Conservation (phyloP, 441 rosid species). For the Bocquillonia castaneifolia region DNA sequence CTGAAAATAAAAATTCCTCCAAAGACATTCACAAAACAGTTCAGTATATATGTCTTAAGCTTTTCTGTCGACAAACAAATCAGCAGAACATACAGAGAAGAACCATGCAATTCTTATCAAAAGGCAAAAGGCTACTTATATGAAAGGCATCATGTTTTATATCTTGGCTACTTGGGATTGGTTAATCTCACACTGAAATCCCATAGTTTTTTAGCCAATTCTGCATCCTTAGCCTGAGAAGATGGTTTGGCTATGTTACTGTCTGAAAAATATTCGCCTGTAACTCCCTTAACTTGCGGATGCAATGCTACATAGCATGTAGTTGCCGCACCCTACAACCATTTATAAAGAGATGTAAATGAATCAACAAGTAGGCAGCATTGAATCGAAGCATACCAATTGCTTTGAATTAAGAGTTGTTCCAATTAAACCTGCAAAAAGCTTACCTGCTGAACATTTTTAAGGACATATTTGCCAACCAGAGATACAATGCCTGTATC, state of each 20-base stretch:
- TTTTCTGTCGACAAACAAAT: no score
- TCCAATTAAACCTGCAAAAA: not conserved
- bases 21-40: no score
- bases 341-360: not conserved
- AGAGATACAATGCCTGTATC: slow-evolving; percentile 13
- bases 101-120: no score
- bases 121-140: no score
- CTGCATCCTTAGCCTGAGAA: slow-evolving; percentile 17
- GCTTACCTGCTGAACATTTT: slow-evolving; percentile 26
- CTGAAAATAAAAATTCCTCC: no score
- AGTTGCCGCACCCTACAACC: slow-evolving; percentile 30
- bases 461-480: slow-evolving; percentile 15
- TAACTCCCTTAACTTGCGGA: slow-evolving; percentile 24
- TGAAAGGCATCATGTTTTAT: no score
- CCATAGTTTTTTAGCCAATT: slow-evolving; percentile 26
- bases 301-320: slow-evolving; percentile 30
- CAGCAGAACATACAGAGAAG: not conserved
- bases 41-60: no score
- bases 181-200: slow-evolving; percentile 24
- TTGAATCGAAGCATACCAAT: not conserved
- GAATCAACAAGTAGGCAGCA: no score
- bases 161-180: slow-evolving; percentile 13
- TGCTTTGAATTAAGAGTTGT: not conserved
- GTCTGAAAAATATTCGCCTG: slow-evolving; percentile 23
- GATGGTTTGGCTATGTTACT: slow-evolving; percentile 18